Evolutionary conservation across 805 yeast species (phyloP).

Genomic region (Wickerhamomyces subpelliculosus): DNA sequence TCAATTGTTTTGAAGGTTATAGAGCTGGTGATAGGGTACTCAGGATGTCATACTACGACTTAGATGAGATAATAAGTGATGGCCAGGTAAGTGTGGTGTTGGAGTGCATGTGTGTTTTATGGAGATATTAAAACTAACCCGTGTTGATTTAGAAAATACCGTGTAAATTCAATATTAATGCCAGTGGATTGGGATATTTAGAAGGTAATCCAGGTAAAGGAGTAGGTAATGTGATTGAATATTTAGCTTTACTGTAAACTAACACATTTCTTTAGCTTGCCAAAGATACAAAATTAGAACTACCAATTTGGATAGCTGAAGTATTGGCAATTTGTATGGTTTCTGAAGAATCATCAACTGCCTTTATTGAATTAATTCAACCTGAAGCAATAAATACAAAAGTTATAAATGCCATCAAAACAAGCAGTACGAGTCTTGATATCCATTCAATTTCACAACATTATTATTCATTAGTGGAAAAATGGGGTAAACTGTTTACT

Average conservation of each 20-base stretch:
- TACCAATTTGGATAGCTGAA: conserved; percentile 88
- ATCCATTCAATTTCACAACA: conserved; percentile 57
- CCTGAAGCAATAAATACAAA: conserved; percentile 64
- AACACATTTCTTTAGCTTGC: conserved; percentile 27
- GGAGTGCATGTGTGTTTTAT: neutral
- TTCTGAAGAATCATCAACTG: conserved; percentile 25
- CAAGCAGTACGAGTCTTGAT: conserved; percentile 63
- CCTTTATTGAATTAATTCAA: conserved; percentile 59
- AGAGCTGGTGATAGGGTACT: too few relatives aligned
- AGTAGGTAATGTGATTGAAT: conserved; percentile 18
- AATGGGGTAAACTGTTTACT: conserved; percentile 70
- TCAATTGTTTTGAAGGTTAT: too few relatives aligned
- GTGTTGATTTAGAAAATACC: conserved; percentile 48
- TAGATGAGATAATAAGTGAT: conserved; percentile 71
- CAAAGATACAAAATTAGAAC: conserved; percentile 58
- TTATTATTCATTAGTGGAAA: conserved; percentile 62
- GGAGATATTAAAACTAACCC: neutral
- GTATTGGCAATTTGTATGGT: conserved; percentile 50
- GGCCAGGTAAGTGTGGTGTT: conserved; percentile 42
- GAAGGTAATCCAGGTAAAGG: conserved; percentile 68
- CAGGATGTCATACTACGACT: conserved; percentile 54
- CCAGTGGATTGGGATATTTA: conserved; percentile 84
- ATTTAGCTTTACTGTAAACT: too few relatives aligned
- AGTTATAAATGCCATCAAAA: conserved; percentile 76
- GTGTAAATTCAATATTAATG: conserved; percentile 65